Evolutionary conservation across 495 filamentous ascomycete genomes (phyloP).

Genomic region (Chaetomium fimeti): DNA sequence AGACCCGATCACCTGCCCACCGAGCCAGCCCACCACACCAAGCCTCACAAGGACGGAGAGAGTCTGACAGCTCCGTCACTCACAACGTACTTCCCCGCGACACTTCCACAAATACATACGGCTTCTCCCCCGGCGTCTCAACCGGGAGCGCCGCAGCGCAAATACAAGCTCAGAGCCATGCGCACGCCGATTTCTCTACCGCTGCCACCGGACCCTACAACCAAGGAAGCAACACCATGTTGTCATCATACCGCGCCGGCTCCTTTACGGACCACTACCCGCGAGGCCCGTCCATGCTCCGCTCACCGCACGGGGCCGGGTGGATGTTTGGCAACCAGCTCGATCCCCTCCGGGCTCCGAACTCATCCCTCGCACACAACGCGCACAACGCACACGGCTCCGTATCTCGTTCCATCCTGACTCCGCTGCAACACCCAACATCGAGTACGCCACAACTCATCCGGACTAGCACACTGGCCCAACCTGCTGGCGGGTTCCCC

Average conservation of each 20-base stretch:
- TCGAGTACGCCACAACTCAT: conserved; percentile 66
- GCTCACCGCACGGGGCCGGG: conserved; percentile 47
- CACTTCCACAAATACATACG: conserved; percentile 48
- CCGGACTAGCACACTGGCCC: conserved; percentile 77
- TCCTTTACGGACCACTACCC: conserved; percentile 48
- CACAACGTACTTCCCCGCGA: conserved; percentile 34
- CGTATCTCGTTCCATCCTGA: conserved; percentile 45
- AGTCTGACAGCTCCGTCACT: conserved; percentile 32
- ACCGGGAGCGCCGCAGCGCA: conserved; percentile 38
- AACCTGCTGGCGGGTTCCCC: conserved; percentile 36
- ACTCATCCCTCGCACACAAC: conserved; percentile 28
- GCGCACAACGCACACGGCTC: conserved; percentile 28
- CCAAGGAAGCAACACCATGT: conserved; percentile 48
- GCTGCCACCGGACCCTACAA: conserved; percentile 36
- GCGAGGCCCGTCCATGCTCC: conserved; percentile 45
- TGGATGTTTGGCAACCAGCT: conserved; percentile 49
- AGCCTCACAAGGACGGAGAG: conserved; percentile 28
- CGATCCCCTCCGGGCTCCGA: conserved; percentile 44
- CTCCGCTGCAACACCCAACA: conserved; percentile 36
- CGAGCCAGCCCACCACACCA: conserved; percentile 42
- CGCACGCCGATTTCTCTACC: conserved; percentile 31
- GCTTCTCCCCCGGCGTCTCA: conserved; percentile 43
- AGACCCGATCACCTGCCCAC: conserved; percentile 46
- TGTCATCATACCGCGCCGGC: conserved; percentile 45
- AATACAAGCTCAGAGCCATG: conserved; percentile 28